These are phyloP conservation scores for Mycena belliarum DNA, from an alignment of 768 basidiomycete genomes.

Conservation along the genomic window DNA sequence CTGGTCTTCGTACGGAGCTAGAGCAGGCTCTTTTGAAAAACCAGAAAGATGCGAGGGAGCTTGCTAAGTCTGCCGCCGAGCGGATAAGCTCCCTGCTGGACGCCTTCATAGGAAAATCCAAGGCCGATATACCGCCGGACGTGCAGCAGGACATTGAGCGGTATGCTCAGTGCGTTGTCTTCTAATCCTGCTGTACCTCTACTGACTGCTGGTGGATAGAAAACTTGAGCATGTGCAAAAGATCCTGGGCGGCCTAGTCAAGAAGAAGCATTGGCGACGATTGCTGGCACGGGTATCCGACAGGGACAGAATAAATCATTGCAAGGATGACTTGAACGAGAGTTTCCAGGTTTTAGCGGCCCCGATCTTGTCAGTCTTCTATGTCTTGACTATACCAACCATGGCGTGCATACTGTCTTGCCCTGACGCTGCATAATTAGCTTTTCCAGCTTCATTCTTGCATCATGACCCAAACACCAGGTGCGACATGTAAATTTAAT, in stretches of 20 bases:
- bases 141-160: neutral
- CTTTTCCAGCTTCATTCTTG: neutral
- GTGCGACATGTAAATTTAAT: neutral
- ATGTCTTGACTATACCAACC: too few relatives aligned
- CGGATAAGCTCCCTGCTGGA: constrained; percentile 2
- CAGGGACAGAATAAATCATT: neutral
- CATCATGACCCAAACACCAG: neutral
- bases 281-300: neutral
- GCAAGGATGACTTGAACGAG: constrained; percentile 7
- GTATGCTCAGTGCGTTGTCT: neutral
- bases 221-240: constrained; percentile 2
- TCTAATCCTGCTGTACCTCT: neutral
- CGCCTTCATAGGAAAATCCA: neutral
- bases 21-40: constrained; percentile 1
- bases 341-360: neutral
- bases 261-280: neutral
- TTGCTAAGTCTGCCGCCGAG: constrained; percentile 1
- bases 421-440: neutral
- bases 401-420: too few relatives aligned
- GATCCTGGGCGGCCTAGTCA: neutral
- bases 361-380: neutral
- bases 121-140: neutral
- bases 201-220: neutral
- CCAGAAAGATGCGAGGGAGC: constrained; percentile 2
- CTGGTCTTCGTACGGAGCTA: neutral